A percentile compares a stretch with the other conserved stretches of the same genome.
Evolutionary conservation across 768 basidiomycete species (phyloP).

Genomic region (Mycena maculata): DNA sequence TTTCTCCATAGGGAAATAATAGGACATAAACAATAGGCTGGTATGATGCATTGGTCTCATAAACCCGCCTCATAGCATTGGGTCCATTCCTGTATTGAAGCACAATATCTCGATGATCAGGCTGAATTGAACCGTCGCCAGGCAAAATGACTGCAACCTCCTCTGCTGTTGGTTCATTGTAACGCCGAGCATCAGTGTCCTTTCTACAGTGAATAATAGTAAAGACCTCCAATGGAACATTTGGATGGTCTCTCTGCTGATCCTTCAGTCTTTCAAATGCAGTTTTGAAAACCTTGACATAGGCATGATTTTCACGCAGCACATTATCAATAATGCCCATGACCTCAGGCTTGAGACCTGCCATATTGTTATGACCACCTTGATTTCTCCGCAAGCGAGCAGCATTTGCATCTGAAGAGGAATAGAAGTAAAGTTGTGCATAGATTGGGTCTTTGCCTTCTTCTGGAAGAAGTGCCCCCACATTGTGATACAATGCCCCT

Average conservation of each 20-base stretch:
- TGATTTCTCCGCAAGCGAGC: neutral
- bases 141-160: constrained; percentile 55
- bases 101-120: constrained; percentile 45
- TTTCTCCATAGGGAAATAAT: constrained; percentile 45
- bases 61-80: neutral
- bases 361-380: neutral
- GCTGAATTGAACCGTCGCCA: constrained; percentile 34
- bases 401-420: constrained; percentile 11
- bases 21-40: constrained; percentile 44
- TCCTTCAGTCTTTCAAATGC: constrained; percentile 22
- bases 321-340: constrained; percentile 28
- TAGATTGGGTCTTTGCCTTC: constrained; percentile 36
- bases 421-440: constrained; percentile 43
- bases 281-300: constrained; percentile 3
- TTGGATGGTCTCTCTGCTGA: constrained; percentile 35
- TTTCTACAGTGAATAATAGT: constrained; percentile 7
- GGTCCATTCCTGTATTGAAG: constrained; percentile 34
- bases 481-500: constrained; percentile 45
- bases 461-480: constrained; percentile 42
- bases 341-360: constrained; percentile 22
- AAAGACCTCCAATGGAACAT: constrained; percentile 21
- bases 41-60: constrained; percentile 49
- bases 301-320: constrained; percentile 2
- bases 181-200: constrained; percentile 44
- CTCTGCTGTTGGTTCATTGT: constrained; percentile 53